phyloP scores from a whole-genome alignment of 2,329 filamentous ascomycete species.

The Knufia fluminis region DNA sequence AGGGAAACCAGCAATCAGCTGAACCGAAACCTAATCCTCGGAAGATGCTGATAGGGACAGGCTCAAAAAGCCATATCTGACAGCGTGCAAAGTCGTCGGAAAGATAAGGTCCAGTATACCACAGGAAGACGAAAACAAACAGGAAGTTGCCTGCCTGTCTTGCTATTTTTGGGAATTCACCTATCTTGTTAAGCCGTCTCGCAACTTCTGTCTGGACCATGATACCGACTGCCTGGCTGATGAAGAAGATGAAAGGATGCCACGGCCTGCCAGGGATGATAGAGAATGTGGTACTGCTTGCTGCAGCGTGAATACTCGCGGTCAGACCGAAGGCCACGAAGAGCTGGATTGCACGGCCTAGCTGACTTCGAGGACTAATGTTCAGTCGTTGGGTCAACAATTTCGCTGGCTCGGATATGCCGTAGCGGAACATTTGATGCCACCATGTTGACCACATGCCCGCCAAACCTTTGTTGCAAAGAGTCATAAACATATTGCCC shows the following conservation, averaged over 20 bases:
- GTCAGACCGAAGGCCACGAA: constrained; percentile 56
- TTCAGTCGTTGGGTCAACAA: constrained; percentile 14
- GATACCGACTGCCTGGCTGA: constrained; percentile 59
- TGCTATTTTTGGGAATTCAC: constrained; percentile 34
- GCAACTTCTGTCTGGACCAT: constrained; percentile 46
- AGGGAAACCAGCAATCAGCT: constrained; percentile 4
- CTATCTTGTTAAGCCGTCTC: constrained; percentile 23
- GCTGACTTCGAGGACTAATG: constrained; percentile 12
- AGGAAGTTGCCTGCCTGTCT: constrained; percentile 50
- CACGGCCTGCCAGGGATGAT: constrained; percentile 36
- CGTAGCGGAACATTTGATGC: constrained; percentile 81
- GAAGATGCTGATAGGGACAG: constrained; percentile 65
- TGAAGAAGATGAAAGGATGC: constrained; percentile 57
- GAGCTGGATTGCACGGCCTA: constrained; percentile 33
- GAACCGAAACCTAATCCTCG: constrained; percentile 28
- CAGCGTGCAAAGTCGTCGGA: constrained; percentile 65
- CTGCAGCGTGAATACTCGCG: constrained; percentile 60
- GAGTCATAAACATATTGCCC: constrained; percentile 32
- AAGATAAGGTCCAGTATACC: constrained; percentile 55
- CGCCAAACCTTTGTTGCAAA: constrained; percentile 56
- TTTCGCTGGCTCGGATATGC: constrained; percentile 31
- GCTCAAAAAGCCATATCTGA: constrained; percentile 73
- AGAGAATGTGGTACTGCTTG: constrained; percentile 58
- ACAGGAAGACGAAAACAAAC: constrained; percentile 59
- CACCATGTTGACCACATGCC: constrained; percentile 82